Conservation (phyloP, 2,329 filamentous ascomycete species). For the Emergomyces orientalis region DNA sequence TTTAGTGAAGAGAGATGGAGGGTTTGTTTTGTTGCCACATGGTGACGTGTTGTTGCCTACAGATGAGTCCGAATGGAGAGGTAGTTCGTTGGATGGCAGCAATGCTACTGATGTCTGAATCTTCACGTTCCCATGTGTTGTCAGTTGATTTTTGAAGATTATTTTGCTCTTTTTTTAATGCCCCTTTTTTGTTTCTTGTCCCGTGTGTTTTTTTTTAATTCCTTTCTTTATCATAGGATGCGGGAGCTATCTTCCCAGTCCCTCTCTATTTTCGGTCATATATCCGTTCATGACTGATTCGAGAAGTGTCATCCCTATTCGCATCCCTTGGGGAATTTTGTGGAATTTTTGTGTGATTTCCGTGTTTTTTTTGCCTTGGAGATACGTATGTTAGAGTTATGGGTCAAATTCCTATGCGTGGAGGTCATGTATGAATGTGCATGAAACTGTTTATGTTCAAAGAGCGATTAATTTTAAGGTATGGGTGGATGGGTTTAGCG, state of each 20-base stretch:
- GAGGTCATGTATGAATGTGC: neutral
- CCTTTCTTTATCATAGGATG: neutral
- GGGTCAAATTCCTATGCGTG: neutral
- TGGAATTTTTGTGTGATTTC: neutral
- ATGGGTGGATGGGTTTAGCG: neutral
- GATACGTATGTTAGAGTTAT: neutral
- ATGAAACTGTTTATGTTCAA: neutral
- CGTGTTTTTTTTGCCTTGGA: neutral
- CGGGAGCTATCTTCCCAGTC: neutral
- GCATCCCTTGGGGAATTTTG: neutral
- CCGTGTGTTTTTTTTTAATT: neutral
- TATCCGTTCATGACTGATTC: neutral
- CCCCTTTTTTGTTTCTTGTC: slow-evolving; percentile 1
- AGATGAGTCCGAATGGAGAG: slow-evolving; percentile 22
- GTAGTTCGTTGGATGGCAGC: slow-evolving; percentile 22
- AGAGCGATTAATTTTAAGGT: neutral
- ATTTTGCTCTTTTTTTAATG: neutral
- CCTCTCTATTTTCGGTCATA: neutral
- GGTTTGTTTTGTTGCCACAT: slow-evolving; percentile 16
- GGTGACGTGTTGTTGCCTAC: slow-evolving; percentile 14
- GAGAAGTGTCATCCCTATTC: neutral
- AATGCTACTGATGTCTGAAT: slow-evolving; percentile 14
- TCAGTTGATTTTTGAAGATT: neutral
- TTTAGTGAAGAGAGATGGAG: slow-evolving; percentile 22
- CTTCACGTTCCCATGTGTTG: neutral